These are phyloP conservation scores for Sporothrix variecibatus DNA, from an alignment of 2,329 filamentous ascomycete species.

Conservation along the genomic window DNA sequence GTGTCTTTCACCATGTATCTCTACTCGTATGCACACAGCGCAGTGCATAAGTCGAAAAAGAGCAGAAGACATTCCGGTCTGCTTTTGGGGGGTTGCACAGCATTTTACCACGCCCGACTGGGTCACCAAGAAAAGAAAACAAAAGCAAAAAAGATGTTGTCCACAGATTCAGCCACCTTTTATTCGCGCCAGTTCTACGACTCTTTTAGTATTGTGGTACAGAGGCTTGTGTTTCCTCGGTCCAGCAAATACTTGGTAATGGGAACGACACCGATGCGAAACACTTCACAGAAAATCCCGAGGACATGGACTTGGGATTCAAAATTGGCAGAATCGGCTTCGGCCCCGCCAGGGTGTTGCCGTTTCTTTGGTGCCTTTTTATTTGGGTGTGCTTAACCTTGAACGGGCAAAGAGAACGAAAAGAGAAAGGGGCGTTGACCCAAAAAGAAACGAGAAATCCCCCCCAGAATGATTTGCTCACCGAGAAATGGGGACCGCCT, in stretches of 20 bases:
- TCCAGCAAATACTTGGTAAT: neutral
- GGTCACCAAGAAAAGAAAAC: neutral
- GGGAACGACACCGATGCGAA: neutral
- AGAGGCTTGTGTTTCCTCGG: neutral
- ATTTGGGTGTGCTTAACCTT: constrained; percentile 23
- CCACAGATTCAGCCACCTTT: neutral
- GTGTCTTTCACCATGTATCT: neutral
- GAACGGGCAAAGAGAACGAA: constrained; percentile 25
- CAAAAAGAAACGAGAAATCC: constrained; percentile 9
- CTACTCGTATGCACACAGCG: neutral
- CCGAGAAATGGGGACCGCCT: constrained; percentile 9
- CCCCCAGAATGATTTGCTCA: neutral
- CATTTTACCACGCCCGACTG: neutral
- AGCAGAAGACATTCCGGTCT: neutral
- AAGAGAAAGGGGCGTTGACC: constrained; percentile 14
- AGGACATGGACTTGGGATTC: constrained; percentile 40
- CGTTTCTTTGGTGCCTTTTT: constrained; percentile 20
- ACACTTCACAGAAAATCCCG: constrained; percentile 33
- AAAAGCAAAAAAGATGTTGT: neutral
- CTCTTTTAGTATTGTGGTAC: neutral
- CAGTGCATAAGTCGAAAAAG: constrained; percentile 6
- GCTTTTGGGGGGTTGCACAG: neutral
- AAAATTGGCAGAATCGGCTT: constrained; percentile 30
- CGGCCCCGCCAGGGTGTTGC: constrained; percentile 32
- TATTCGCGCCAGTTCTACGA: neutral